Conservation (phyloP, 2,329 filamentous ascomycete species). For the Aspergillus awamori region DNA sequence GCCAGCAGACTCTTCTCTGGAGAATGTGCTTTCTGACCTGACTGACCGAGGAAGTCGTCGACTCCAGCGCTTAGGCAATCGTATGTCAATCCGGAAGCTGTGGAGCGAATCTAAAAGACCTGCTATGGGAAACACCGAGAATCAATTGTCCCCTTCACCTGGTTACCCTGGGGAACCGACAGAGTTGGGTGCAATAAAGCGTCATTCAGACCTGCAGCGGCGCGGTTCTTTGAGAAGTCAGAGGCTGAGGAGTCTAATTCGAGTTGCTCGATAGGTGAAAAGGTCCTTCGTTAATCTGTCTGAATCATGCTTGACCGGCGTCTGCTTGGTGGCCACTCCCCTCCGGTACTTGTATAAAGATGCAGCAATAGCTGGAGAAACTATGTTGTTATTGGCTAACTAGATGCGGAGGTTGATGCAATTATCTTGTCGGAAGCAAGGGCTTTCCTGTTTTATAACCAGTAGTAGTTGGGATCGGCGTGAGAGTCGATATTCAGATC, state of each 20-base stretch:
- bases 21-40: conserved; percentile 22
- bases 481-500: too few relatives aligned
- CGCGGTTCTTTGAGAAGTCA: conserved; percentile 7
- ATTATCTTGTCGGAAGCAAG: too few relatives aligned
- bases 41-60: conserved; percentile 13
- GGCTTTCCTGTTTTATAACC: too few relatives aligned
- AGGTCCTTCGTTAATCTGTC: not conserved
- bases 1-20: conserved; percentile 26
- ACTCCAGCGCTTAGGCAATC: conserved; percentile 12
- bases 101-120: conserved; percentile 13
- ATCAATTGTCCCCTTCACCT: not conserved
- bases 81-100: conserved; percentile 15
- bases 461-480: too few relatives aligned
- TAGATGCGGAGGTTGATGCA: too few relatives aligned
- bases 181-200: not conserved
- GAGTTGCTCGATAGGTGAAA: not conserved
- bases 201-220: conserved; percentile 2
- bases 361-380: too few relatives aligned
- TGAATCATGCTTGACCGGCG: not conserved
- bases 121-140: not conserved
- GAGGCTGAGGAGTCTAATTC: not conserved
- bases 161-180: not conserved
- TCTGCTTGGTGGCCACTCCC: not conserved
- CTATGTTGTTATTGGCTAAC: not conserved
- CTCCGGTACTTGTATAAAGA: too few relatives aligned